Percentiles rank a stretch among this genome's conserved stretches.
phyloP scores from a whole-genome alignment of 2,329 filamentous ascomycete species.

The Fusarium piperis region DNA sequence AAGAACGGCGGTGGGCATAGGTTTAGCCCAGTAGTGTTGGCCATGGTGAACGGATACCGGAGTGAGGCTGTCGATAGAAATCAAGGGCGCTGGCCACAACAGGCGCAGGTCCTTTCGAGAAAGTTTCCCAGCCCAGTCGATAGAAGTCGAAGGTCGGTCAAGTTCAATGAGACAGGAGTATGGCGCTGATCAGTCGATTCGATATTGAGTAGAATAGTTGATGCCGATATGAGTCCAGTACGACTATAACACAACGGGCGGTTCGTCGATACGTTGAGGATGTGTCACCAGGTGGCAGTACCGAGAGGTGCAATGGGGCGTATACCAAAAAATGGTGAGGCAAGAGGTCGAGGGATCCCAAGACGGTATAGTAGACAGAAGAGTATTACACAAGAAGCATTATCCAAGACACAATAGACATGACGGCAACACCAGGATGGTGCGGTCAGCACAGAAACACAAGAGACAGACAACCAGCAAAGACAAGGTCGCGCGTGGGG shows the following conservation, averaged over 20 bases:
- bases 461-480: conserved; percentile 28
- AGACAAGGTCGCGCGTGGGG: conserved; percentile 26
- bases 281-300: conserved; percentile 10
- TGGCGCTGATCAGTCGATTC: conserved; percentile 1
- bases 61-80: neutral
- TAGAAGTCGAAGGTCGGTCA: neutral
- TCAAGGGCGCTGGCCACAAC: conserved; percentile 3
- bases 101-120: conserved; percentile 7
- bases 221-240: neutral
- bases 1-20: conserved; percentile 76
- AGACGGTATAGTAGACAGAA: neutral
- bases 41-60: conserved; percentile 36
- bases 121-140: neutral
- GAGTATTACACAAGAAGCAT: conserved; percentile 26
- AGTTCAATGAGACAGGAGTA: neutral
- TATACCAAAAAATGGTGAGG: conserved; percentile 1
- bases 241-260: conserved; percentile 10
- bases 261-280: conserved; percentile 3
- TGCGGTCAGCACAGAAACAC: conserved; percentile 21
- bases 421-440: conserved; percentile 14
- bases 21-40: conserved; percentile 52
- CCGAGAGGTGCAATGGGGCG: neutral
- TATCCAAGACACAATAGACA: conserved; percentile 19
- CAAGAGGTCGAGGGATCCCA: conserved; percentile 11
- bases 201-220: neutral